Evolutionary conservation across 176 grass and related monocot species (phyloP).

Genomic region (Juncus effusus): DNA sequence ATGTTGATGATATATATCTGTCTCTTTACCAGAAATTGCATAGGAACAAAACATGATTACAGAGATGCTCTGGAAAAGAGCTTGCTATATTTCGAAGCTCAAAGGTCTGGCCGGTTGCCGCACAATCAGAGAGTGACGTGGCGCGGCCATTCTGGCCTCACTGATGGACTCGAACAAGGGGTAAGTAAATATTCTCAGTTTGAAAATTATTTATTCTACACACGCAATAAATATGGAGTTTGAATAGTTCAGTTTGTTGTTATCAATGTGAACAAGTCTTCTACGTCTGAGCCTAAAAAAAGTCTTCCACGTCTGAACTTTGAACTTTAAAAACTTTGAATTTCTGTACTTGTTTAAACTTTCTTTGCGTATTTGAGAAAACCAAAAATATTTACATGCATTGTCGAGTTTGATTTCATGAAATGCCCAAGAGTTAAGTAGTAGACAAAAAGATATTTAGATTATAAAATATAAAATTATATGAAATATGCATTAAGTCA

Average conservation of each 20-base stretch:
- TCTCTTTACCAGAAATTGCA: not conserved
- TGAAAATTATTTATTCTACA: too few species aligned
- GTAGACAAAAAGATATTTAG: too few species aligned
- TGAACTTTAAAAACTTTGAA: conserved; percentile 24
- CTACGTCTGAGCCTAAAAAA: not conserved
- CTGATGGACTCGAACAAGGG: conserved; percentile 90
- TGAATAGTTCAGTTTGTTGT: too few species aligned
- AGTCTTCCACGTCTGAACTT: conserved; percentile 12
- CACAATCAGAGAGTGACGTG: conserved; percentile 70
- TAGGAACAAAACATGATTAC: conserved; percentile 46
- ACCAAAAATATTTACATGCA: too few species aligned
- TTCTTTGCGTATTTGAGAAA: not conserved
- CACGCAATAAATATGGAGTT: too few species aligned
- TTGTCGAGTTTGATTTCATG: too few species aligned
- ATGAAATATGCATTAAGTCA: too few species aligned
- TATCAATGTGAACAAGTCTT: too few species aligned
- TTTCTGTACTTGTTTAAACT: not conserved
- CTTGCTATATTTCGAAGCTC: conserved; percentile 94
- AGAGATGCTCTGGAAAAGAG: conserved; percentile 66
- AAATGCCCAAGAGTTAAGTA: too few species aligned
- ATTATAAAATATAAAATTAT: too few species aligned
- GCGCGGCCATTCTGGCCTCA: conserved; percentile 90
- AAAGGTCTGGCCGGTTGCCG: conserved; percentile 79
- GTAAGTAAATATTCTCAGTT: conserved; percentile 26
- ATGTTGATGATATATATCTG: not conserved